Percentiles rank a stretch among this genome's conserved stretches.
These are phyloP conservation scores for Phaeosphaeria sp. DNA, from an alignment of 2,329 filamentous ascomycete genomes.

Conservation along the genomic window DNA sequence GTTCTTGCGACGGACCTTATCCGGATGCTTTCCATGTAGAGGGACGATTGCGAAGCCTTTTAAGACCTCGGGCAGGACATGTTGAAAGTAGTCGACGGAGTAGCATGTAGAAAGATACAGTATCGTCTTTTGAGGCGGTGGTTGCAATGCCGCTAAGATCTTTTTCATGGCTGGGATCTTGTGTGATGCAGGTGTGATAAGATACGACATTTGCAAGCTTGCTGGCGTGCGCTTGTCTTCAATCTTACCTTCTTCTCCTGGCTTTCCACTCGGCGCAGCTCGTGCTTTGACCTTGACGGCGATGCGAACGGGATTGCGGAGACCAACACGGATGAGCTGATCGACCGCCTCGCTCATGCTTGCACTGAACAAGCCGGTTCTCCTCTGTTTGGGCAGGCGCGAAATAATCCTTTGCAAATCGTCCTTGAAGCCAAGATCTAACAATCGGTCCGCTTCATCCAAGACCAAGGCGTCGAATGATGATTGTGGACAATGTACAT, in stretches of 20 bases:
- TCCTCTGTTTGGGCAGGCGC: slow-evolving; percentile 86
- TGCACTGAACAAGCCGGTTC: slow-evolving; percentile 93
- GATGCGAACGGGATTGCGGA: slow-evolving; percentile 94
- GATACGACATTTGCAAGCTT: slow-evolving; percentile 89
- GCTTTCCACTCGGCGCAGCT: slow-evolving; percentile 22
- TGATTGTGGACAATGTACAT: slow-evolving; percentile 86
- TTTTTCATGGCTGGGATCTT: slow-evolving; percentile 78
- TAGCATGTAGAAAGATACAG: slow-evolving; percentile 94
- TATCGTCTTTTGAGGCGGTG: slow-evolving; percentile 82
- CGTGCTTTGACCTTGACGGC: slow-evolving; percentile 81
- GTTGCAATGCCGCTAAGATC: slow-evolving; percentile 72
- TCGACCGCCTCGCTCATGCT: slow-evolving; percentile 95
- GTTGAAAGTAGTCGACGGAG: slow-evolving; percentile 91
- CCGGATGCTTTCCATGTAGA: slow-evolving; percentile 89
- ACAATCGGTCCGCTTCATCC: slow-evolving; percentile 89
- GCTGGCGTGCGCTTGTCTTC: slow-evolving; percentile 90
- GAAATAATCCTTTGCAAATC: slow-evolving; percentile 86
- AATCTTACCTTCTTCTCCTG: slow-evolving; percentile 64
- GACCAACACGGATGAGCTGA: slow-evolving; percentile 87
- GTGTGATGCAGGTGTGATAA: slow-evolving; percentile 75
- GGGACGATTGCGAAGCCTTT: slow-evolving; percentile 75
- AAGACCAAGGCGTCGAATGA: slow-evolving; percentile 92
- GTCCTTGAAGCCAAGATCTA: slow-evolving; percentile 93
- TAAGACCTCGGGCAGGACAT: slow-evolving; percentile 76
- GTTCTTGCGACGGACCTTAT: slow-evolving; percentile 87